A percentile compares a stretch with the other conserved stretches of the same genome.
phyloP scores from a whole-genome alignment of 2,329 filamentous ascomycete genomes.

The Colletotrichum spaethianum region DNA sequence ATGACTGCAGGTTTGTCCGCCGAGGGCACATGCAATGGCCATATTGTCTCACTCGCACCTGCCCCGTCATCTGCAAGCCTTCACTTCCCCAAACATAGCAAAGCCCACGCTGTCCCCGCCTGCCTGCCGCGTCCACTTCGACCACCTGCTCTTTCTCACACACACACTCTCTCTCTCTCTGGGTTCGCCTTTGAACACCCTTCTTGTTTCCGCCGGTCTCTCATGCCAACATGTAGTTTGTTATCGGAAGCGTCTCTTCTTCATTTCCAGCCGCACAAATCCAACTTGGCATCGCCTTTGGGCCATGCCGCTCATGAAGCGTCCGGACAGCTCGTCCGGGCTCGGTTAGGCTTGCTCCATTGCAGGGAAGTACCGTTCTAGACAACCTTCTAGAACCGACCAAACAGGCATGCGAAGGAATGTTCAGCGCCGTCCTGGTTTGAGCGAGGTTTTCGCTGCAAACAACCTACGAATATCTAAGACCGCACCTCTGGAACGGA shows the following conservation, averaged over 20 bases:
- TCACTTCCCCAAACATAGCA: background rate
- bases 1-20: background rate
- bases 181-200: background rate
- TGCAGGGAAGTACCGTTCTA: constrained; percentile 29
- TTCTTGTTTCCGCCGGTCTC: background rate
- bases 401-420: constrained; percentile 6
- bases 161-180: no score
- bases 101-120: background rate
- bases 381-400: constrained; percentile 35
- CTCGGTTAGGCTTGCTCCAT: constrained; percentile 31
- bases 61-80: background rate
- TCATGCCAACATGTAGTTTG: constrained; percentile 6
- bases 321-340: constrained; percentile 2
- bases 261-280: background rate
- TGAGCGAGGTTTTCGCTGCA: constrained; percentile 22
- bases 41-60: background rate
- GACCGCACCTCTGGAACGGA: background rate
- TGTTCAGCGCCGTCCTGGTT: constrained; percentile 5
- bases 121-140: background rate
- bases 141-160: constrained; percentile 1
- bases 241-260: background rate
- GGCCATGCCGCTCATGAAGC: background rate
- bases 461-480: background rate
- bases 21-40: background rate
- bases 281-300: background rate